Base-by-base conservation (phyloP, 2,329 filamentous ascomycete species). In the Lasiodiplodia sp. region DNA sequence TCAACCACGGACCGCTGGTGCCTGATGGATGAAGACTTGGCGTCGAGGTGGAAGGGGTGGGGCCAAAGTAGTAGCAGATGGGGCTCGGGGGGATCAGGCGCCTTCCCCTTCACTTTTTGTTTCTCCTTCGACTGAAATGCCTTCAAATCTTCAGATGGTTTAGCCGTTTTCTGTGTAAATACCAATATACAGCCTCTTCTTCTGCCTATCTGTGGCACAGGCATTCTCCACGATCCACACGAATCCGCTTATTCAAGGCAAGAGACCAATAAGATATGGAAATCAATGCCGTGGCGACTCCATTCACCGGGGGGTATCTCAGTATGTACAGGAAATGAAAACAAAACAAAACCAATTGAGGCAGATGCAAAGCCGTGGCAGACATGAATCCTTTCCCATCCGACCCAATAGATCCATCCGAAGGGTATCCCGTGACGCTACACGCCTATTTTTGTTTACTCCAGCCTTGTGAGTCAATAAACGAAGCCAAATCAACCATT, bases 121-220 rank as follows among this genome's bases (percentile, higher is more conserved):
- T 51, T 63, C 34, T 40, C 37, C 31, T 38, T 57, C 37, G 14
- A 23, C 12, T 28, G 38, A 40, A 21, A 52, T 38, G 28, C 12
- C 38, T 52, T 31, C 11, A 23, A 21, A 28, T n/a, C 34, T 23
- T 44, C 40, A 37, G 10, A 49, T 47, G 23, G 23, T n/a, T 25
- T 23, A 18, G 28, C 16, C 25, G 3, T 21, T 34, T 64, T 37
- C 34, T 51, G 44, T 52, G 47, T 64, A 64, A 25, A 64, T 64
- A 64, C 51, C 60, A 38, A 64, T 64, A 31, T 52, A 64, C 51
- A 38, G 28, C 28, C 28, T 64, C 18, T 34, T 63, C 28, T 60
- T 49, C n/a, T 28, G 7, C 44, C 44, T 47, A 47, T 21, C 44
- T 21, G 18, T 47, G n/a, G 18, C 6, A 47, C 40, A 6, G 5